phyloP scores from a whole-genome alignment of 106 monocot species.

The Apostasia shenzhenica region DNA sequence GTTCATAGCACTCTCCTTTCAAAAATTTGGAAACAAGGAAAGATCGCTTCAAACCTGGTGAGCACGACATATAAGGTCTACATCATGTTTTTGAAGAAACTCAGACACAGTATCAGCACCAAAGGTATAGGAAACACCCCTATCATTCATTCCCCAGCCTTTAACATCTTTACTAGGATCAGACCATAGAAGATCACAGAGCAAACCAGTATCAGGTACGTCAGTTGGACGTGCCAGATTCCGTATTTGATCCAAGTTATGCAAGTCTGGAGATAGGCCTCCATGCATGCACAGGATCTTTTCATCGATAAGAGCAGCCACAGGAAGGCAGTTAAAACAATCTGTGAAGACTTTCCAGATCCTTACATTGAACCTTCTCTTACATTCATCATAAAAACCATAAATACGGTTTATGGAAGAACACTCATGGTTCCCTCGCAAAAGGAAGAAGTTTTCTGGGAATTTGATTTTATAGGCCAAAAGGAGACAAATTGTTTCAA shows the following conservation, averaged over 20 bases:
- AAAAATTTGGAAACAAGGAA: no score
- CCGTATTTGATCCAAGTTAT: conserved; percentile 39
- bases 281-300: conserved; percentile 55
- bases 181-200: conserved; percentile 53
- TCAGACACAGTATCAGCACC: conserved; percentile 33
- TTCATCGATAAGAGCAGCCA: conserved; percentile 34
- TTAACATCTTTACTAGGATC: conserved; percentile 31
- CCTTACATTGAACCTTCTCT: conserved; percentile 27
- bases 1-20: neutral
- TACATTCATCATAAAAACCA: conserved; percentile 57
- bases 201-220: conserved; percentile 39
- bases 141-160: conserved; percentile 33
- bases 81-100: conserved; percentile 36
- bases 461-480: conserved; percentile 48
- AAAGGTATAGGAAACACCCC: conserved; percentile 40
- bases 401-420: conserved; percentile 30
- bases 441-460: conserved; percentile 44
- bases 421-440: conserved; percentile 46
- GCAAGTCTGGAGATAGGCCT: conserved; percentile 43
- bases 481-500: conserved; percentile 57
- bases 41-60: conserved; percentile 24
- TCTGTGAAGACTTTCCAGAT: conserved; percentile 41
- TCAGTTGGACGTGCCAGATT: conserved; percentile 30
- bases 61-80: conserved; percentile 47
- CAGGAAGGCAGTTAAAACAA: conserved; percentile 52